phyloP scores from a whole-genome alignment of 257 asterid species.

The Solanum etuberosum region DNA sequence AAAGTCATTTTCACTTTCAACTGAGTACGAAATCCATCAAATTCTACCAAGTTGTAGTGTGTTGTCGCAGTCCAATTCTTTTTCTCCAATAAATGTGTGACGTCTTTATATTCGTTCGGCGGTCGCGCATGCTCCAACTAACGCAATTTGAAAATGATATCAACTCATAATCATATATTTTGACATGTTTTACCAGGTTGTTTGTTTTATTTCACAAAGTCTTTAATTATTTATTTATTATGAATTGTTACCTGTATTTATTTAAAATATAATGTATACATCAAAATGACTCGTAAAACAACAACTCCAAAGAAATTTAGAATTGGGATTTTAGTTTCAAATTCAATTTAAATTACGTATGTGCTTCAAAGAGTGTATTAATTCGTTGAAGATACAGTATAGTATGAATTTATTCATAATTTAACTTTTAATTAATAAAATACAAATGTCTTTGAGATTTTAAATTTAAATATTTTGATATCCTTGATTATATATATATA shows the following conservation, averaged over 20 bases:
- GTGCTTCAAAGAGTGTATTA: background rate
- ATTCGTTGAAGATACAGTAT: background rate
- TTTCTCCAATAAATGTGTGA: background rate
- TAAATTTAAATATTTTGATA: background rate
- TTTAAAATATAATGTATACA: too few relatives aligned
- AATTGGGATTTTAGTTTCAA: background rate
- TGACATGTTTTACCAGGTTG: background rate
- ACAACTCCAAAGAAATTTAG: background rate
- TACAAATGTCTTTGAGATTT: background rate
- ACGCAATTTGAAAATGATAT: background rate
- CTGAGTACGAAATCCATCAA: background rate
- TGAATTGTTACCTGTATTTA: background rate
- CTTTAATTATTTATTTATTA: background rate
- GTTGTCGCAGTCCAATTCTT: background rate
- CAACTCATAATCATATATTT: background rate
- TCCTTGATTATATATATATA: background rate
- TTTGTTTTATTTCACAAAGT: background rate
- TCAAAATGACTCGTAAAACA: background rate
- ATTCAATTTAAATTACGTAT: background rate
- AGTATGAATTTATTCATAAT: too few relatives aligned
- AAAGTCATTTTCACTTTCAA: too few relatives aligned
- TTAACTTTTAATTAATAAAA: background rate
- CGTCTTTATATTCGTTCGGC: background rate
- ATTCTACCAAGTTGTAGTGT: background rate
- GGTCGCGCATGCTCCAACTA: background rate